phyloP scores from a whole-genome alignment of 2,329 filamentous ascomycete species.

The Neobulgaria alba region DNA sequence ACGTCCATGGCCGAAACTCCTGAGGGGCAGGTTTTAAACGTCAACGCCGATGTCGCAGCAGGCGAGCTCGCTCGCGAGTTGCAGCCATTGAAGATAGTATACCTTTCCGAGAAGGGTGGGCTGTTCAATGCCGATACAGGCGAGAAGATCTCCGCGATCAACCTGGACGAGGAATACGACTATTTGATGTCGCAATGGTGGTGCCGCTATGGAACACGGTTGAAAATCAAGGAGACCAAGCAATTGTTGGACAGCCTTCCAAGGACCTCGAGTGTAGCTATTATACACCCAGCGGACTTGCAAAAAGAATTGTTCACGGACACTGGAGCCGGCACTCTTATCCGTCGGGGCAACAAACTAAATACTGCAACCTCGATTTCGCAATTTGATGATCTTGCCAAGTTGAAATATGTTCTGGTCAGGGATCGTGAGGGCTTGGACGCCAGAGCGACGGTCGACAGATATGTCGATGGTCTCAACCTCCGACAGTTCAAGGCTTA shows the following conservation, averaged over 20 bases:
- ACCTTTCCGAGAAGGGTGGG: constrained; percentile 96
- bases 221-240: constrained; percentile 98
- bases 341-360: constrained; percentile 85
- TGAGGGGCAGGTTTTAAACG: constrained; percentile 89
- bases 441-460: constrained; percentile 73
- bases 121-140: constrained; percentile 89
- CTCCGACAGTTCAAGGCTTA: constrained; percentile 82
- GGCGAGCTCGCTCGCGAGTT: constrained; percentile 83
- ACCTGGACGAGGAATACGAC: constrained; percentile 93
- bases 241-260: constrained; percentile 83
- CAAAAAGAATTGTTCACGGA: constrained; percentile 97
- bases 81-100: constrained; percentile 94
- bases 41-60: constrained; percentile 95
- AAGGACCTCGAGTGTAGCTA: constrained; percentile 87
- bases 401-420: constrained; percentile 74
- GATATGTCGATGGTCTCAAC: constrained; percentile 73
- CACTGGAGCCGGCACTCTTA: constrained; percentile 86
- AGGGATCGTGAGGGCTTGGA: constrained; percentile 76
- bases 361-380: constrained; percentile 61
- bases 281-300: constrained; percentile 91
- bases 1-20: constrained; percentile 93
- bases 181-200: constrained; percentile 87
- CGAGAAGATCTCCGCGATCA: constrained; percentile 94
- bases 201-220: constrained; percentile 87
- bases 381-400: constrained; percentile 67